phyloP scores from a whole-genome alignment of 768 basidiomycete species.

The Mycena belliarum region DNA sequence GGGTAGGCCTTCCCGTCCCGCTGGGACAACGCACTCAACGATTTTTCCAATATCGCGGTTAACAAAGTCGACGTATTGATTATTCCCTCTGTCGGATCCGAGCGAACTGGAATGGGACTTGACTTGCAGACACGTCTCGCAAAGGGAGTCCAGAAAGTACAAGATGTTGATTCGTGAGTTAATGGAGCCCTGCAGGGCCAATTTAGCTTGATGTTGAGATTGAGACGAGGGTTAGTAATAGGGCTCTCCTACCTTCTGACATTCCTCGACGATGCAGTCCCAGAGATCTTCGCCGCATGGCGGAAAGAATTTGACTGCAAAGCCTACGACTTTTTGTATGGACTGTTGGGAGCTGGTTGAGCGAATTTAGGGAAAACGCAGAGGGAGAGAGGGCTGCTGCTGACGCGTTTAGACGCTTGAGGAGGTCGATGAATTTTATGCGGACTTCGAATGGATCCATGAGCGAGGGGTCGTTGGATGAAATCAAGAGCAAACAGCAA shows the following conservation, averaged over 20 bases:
- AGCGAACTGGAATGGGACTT: constrained; percentile 54
- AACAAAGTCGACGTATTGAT: constrained; percentile 78
- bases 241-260: constrained; percentile 64
- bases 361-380: constrained; percentile 13
- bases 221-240: neutral
- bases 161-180: constrained; percentile 93
- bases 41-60: constrained; percentile 77
- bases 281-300: constrained; percentile 90
- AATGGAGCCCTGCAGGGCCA: constrained; percentile 64
- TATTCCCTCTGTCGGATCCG: constrained; percentile 39
- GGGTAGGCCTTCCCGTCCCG: constrained; percentile 82
- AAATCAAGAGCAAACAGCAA: too few species aligned
- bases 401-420: constrained; percentile 22
- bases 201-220: too few species aligned
- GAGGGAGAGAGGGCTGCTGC: neutral
- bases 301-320: constrained; percentile 21
- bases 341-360: constrained; percentile 24
- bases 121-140: constrained; percentile 72
- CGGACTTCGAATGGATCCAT: constrained; percentile 23
- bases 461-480: too few species aligned
- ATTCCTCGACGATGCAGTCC: constrained; percentile 92
- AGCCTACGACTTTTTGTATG: constrained; percentile 23
- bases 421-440: constrained; percentile 16
- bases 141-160: constrained; percentile 87
- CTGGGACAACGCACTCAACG: constrained; percentile 84